A percentile compares a stretch with the other conserved stretches of the same genome.
These are phyloP conservation scores for Cucurbita pepo DNA, from an alignment of 306 rosid genomes.

Conservation along the genomic window DNA sequence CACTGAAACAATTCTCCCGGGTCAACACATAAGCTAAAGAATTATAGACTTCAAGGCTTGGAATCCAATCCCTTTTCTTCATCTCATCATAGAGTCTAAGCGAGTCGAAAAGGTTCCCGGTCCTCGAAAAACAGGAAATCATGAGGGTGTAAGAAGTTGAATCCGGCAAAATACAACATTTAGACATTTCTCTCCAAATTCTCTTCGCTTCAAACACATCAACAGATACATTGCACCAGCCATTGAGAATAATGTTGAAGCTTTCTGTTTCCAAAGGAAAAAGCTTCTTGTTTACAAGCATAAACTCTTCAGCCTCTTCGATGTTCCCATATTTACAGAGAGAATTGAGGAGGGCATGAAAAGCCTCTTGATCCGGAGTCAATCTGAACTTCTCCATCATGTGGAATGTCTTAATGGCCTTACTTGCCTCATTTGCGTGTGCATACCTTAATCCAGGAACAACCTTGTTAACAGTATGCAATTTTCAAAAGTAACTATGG, in stretches of 20 bases:
- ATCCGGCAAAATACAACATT: slow-evolving; percentile 49
- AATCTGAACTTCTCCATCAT: slow-evolving; percentile 66
- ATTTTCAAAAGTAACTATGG: background rate
- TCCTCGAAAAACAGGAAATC: slow-evolving; percentile 79
- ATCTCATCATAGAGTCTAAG: slow-evolving; percentile 76
- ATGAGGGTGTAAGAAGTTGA: slow-evolving; percentile 63
- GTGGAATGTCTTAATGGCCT: slow-evolving; percentile 49
- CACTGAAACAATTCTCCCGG: slow-evolving; percentile 51
- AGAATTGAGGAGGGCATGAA: slow-evolving; percentile 34
- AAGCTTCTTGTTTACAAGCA: slow-evolving; percentile 61
- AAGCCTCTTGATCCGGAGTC: slow-evolving; percentile 61
- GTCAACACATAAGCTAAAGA: slow-evolving; percentile 52
- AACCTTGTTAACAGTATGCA: background rate
- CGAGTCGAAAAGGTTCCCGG: slow-evolving; percentile 74
- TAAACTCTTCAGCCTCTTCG: slow-evolving; percentile 89
- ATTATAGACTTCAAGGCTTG: slow-evolving; percentile 49
- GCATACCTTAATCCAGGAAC: slow-evolving; percentile 48
- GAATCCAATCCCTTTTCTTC: slow-evolving; percentile 57
- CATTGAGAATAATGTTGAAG: slow-evolving; percentile 75
- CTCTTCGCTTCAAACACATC: slow-evolving; percentile 66
- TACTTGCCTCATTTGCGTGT: slow-evolving; percentile 33
- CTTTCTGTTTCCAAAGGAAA: slow-evolving; percentile 48
- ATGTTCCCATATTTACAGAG: slow-evolving; percentile 59
- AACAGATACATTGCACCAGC: slow-evolving; percentile 58
- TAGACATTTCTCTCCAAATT: slow-evolving; percentile 86